A percentile compares a stretch with the other conserved stretches of the same genome.
Evolutionary conservation across 192 early-diverging fungal species (phyloP).

Genomic region (Podila epigama): DNA sequence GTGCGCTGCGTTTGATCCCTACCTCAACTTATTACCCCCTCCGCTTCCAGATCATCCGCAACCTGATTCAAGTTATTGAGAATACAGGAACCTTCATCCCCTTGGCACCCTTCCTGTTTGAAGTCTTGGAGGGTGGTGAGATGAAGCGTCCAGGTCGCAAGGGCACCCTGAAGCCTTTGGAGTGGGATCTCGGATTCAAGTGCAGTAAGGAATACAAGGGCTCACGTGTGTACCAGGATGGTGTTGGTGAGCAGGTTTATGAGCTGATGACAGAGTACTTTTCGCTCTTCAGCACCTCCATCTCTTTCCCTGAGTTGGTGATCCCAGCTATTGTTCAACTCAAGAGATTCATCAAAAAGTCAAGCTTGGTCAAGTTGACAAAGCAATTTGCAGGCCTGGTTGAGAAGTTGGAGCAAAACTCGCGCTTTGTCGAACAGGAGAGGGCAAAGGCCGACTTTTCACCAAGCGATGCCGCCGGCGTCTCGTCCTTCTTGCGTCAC

Average conservation of each 20-base stretch:
- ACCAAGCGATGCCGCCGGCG: constrained; percentile 57
- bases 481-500: constrained; percentile 33
- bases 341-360: constrained; percentile 84
- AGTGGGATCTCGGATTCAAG: constrained; percentile 80
- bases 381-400: constrained; percentile 85
- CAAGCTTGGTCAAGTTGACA: constrained; percentile 77
- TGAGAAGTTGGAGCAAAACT: constrained; percentile 88
- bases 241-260: constrained; percentile 82
- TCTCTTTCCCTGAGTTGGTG: constrained; percentile 94
- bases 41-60: constrained; percentile 83
- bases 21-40: constrained; percentile 92
- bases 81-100: constrained; percentile 87
- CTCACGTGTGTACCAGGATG: constrained; percentile 85
- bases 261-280: constrained; percentile 80
- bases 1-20: constrained; percentile 83
- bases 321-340: constrained; percentile 88
- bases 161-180: constrained; percentile 85
- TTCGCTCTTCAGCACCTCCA: constrained; percentile 73
- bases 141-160: constrained; percentile 74
- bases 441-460: constrained; percentile 72
- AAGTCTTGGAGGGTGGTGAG: constrained; percentile 82
- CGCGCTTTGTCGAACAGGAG: constrained; percentile 75
- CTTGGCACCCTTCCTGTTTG: constrained; percentile 82
- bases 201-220: constrained; percentile 85
- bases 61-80: constrained; percentile 73